phyloP scores from a whole-genome alignment of 1,139 yeast genomes.

The Kodamaea suecica region DNA sequence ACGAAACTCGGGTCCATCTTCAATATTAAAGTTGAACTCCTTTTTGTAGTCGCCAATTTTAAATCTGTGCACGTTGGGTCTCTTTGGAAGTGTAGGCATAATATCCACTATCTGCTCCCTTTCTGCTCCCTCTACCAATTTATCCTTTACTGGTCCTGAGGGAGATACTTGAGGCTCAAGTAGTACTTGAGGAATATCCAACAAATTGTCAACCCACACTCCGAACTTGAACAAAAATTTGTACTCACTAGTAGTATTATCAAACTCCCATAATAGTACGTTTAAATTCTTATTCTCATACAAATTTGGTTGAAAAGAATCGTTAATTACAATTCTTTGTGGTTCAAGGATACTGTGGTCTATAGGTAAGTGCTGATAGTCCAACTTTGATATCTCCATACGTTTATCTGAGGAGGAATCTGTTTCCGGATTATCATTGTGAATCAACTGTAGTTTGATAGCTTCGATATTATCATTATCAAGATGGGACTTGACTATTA shows the following conservation, averaged over 20 bases:
- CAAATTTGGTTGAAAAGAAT: constrained; percentile 20
- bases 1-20: constrained; percentile 77
- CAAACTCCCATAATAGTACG: constrained; percentile 31
- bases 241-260: constrained; percentile 17
- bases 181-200: too few relatives aligned
- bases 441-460: constrained; percentile 10
- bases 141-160: not conserved
- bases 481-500: constrained; percentile 27
- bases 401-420: constrained; percentile 7
- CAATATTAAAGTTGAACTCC: constrained; percentile 37
- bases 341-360: constrained; percentile 16
- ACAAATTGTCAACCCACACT: constrained; percentile 34
- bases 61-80: not conserved
- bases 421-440: constrained; percentile 4
- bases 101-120: too few relatives aligned
- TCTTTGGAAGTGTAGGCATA: too few relatives aligned
- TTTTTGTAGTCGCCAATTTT: constrained; percentile 10
- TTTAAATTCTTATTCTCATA: constrained; percentile 23
- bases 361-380: constrained; percentile 26
- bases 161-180: not conserved
- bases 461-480: constrained; percentile 11
- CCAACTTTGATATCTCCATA: constrained; percentile 29
- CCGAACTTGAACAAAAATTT: constrained; percentile 26
- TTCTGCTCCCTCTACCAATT: too few relatives aligned
- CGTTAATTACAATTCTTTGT: constrained; percentile 34